A percentile compares a stretch with the other conserved stretches of the same genome.
These are phyloP conservation scores for Tolypocladium pustulatum DNA, from an alignment of 2,329 filamentous ascomycete genomes.

Conservation along the genomic window DNA sequence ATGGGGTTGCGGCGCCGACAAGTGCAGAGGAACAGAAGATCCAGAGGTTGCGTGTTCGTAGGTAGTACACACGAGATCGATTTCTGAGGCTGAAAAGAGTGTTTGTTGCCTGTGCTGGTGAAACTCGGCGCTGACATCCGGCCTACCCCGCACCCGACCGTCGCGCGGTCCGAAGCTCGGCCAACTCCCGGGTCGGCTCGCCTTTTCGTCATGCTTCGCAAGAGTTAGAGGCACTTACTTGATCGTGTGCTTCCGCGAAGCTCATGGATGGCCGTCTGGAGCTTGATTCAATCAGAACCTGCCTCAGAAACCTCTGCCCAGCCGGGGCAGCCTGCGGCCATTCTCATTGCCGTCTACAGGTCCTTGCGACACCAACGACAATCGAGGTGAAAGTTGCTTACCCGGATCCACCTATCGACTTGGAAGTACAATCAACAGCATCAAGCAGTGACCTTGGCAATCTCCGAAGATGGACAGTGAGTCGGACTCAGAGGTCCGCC, in stretches of 20 bases:
- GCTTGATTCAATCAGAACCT: not conserved
- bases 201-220: not conserved
- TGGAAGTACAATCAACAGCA: not conserved
- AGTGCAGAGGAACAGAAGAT: too few relatives aligned
- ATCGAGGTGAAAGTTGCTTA: not conserved
- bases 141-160: not conserved
- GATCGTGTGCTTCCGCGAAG: not conserved
- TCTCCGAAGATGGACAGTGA: not conserved
- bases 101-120: too few relatives aligned
- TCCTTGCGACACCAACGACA: not conserved
- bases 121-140: not conserved
- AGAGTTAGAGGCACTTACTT: not conserved
- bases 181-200: not conserved
- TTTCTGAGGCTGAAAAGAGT: not conserved
- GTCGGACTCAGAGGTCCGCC: not conserved
- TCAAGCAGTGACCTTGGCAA: not conserved
- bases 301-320: not conserved
- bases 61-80: not conserved
- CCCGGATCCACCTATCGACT: not conserved
- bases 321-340: not conserved
- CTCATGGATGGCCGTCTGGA: not conserved
- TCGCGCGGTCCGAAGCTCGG: not conserved
- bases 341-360: not conserved
- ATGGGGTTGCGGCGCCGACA: too few relatives aligned
- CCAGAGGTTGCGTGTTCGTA: not conserved